Evolutionary conservation across 139 green algal genomes (phyloP).

Genomic region (Bryopsis sp.): DNA sequence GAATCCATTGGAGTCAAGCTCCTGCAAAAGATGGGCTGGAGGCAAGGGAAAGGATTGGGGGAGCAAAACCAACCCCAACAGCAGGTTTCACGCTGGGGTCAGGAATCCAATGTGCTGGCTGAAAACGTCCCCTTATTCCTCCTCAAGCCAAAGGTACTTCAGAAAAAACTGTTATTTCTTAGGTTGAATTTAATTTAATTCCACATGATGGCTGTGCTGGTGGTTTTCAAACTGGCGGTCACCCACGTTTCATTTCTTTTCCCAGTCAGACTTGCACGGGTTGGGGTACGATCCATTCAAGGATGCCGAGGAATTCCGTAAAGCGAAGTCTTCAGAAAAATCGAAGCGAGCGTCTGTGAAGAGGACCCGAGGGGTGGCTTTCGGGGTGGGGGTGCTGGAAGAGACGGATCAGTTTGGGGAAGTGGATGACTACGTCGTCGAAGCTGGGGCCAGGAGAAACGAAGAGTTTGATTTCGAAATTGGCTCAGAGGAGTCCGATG

Average conservation of each 20-base stretch:
- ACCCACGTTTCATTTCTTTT: too few relatives aligned
- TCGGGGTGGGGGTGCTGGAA: constrained; percentile 74
- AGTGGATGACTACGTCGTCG: constrained; percentile 60
- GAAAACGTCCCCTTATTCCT: constrained; percentile 66
- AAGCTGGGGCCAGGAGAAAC: constrained; percentile 19
- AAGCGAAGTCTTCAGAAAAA: constrained; percentile 25
- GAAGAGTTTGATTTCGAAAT: constrained; percentile 2
- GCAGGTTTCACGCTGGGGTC: constrained; percentile 44
- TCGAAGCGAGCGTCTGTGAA: constrained; percentile 12
- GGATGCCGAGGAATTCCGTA: constrained; percentile 76
- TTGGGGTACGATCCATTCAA: constrained; percentile 89
- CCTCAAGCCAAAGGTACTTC: constrained; percentile 62
- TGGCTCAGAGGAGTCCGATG: background rate
- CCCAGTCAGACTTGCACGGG: constrained; percentile 61
- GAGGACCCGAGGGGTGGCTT: constrained; percentile 58
- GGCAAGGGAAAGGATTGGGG: constrained; percentile 68
- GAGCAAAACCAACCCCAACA: background rate
- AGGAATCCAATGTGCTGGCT: constrained; percentile 40
- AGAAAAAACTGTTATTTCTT: too few relatives aligned
- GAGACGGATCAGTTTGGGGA: constrained; percentile 56
- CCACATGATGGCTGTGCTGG: too few relatives aligned
- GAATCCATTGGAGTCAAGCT: constrained; percentile 71
- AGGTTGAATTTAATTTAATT: too few relatives aligned
- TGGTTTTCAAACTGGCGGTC: too few relatives aligned
- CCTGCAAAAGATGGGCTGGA: constrained; percentile 89